Evolutionary conservation across 1,139 yeast genomes (phyloP).

Genomic region (Geotrichum reessii): DNA sequence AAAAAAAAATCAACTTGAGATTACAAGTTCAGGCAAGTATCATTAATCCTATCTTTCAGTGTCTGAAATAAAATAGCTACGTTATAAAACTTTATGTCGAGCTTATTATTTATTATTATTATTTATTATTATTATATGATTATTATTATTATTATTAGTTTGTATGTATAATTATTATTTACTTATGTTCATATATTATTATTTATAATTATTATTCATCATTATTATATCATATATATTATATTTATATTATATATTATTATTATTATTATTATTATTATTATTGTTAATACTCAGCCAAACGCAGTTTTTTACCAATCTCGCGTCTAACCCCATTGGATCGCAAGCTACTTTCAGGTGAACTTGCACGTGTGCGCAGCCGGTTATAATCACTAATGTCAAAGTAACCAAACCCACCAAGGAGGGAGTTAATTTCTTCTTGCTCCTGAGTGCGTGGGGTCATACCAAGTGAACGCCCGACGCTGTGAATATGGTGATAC

Average conservation of each 20-base stretch:
- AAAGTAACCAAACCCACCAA: conserved; percentile 77
- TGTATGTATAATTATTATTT: no score
- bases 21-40: no score
- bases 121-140: no score
- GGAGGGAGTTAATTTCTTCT: conserved; percentile 43
- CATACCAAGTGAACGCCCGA: conserved; percentile 25
- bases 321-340: conserved; percentile 38
- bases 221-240: not conserved
- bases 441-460: conserved; percentile 22
- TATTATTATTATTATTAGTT: no score
- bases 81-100: no score
- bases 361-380: conserved; percentile 60
- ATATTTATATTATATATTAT: not conserved
- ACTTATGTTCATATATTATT: no score
- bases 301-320: conserved; percentile 64
- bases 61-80: no score
- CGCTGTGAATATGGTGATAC: not conserved
- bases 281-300: conserved; percentile 56
- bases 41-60: no score
- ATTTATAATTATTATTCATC: no score
- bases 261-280: not conserved
- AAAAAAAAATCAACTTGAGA: no score
- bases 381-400: conserved; percentile 61
- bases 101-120: no score
- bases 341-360: conserved; percentile 50